These are phyloP conservation scores for Nothophytophthora sp. DNA, from an alignment of 352 stramenopile genomes.

Conservation along the genomic window DNA sequence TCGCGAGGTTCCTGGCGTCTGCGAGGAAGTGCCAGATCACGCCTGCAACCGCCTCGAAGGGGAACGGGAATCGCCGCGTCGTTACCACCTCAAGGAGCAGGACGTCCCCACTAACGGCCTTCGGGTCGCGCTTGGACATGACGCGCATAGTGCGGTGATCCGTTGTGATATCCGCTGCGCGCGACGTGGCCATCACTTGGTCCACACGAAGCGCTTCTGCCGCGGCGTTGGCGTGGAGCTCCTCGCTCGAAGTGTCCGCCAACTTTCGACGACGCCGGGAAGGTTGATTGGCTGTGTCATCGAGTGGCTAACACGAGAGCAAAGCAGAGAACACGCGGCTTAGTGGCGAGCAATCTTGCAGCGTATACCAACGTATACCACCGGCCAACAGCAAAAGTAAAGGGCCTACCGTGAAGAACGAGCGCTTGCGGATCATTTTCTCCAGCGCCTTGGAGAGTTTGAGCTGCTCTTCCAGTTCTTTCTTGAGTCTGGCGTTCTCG, in stretches of 20 bases:
- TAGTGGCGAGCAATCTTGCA: no score
- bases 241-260: conserved; percentile 19
- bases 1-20: conserved; percentile 20
- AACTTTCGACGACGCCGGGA: conserved; percentile 1
- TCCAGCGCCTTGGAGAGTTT: conserved; percentile 37
- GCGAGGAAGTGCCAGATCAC: conserved; percentile 38
- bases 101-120: conserved; percentile 1
- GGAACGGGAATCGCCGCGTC: conserved; percentile 33
- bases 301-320: not conserved
- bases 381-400: not conserved
- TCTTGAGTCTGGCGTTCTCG: conserved; percentile 38
- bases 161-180: conserved; percentile 7
- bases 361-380: not conserved
- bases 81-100: conserved; percentile 28
- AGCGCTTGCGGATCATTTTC: conserved; percentile 36
- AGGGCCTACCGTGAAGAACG: conserved; percentile 22
- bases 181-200: conserved; percentile 13
- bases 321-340: no score
- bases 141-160: conserved; percentile 29
- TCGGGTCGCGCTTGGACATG: conserved; percentile 14
- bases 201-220: conserved; percentile 23
- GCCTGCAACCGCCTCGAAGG: conserved; percentile 24
- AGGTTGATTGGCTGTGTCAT: not conserved
- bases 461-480: conserved; percentile 32
- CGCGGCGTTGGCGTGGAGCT: conserved; percentile 19